Evolutionary conservation across 371 early-diverging fungal genomes (phyloP).

Genomic region (Circinella minor): DNA sequence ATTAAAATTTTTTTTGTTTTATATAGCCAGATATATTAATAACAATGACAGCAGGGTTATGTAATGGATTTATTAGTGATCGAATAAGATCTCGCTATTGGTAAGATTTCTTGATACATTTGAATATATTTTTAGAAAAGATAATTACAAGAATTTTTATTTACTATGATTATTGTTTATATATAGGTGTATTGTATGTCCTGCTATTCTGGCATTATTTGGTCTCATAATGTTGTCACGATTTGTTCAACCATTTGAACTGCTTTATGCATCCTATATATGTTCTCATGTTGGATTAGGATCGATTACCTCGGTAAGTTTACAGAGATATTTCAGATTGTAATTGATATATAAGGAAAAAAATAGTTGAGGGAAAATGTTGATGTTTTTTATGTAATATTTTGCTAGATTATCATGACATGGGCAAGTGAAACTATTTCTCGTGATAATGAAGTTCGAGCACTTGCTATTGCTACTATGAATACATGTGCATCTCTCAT

Average conservation of each 20-base stretch:
- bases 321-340: background rate
- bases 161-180: too few species aligned
- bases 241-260: conserved; percentile 50
- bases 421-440: conserved; percentile 57
- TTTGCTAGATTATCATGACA: conserved; percentile 47
- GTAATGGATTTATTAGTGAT: conserved; percentile 50
- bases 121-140: too few species aligned
- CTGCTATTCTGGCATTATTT: conserved; percentile 33
- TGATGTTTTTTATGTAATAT: background rate
- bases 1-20: background rate
- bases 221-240: conserved; percentile 39
- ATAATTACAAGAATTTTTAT: too few species aligned
- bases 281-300: conserved; percentile 44
- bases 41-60: conserved; percentile 43
- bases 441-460: conserved; percentile 36
- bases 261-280: conserved; percentile 44
- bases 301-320: conserved; percentile 39
- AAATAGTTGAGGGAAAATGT: background rate
- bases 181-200: conserved; percentile 41
- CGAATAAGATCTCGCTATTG: conserved; percentile 36
- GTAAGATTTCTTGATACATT: conserved; percentile 19
- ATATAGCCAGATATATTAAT: conserved; percentile 47
- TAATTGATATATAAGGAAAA: background rate
- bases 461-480: conserved; percentile 52
- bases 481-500: conserved; percentile 47